Evolutionary conservation across 306 rosid species (phyloP).

Genomic region (Albizia julibrissin): DNA sequence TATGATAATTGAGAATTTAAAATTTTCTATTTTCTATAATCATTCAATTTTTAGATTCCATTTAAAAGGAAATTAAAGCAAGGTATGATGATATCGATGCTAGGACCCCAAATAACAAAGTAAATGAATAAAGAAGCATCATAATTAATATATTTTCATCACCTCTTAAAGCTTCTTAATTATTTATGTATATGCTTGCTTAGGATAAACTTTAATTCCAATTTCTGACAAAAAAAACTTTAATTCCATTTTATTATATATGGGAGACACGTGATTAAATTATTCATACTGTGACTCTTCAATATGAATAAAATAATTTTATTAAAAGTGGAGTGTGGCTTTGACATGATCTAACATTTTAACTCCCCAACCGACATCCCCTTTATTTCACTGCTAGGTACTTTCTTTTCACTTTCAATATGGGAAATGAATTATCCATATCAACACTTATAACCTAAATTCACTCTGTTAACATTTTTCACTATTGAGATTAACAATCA

Average conservation of each 20-base stretch:
- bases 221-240: not conserved
- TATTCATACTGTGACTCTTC: not conserved
- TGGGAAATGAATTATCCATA: not conserved
- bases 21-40: not conserved
- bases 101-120: not conserved
- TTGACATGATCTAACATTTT: not conserved
- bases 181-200: not conserved
- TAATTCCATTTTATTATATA: not conserved
- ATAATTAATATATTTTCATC: not conserved
- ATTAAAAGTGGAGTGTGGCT: not conserved
- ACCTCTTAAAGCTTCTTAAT: not conserved
- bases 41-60: not conserved
- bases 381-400: not conserved
- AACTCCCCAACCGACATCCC: slow-evolving; percentile 31
- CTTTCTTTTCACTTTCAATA: not conserved
- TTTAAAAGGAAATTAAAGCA: not conserved
- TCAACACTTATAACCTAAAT: not conserved
- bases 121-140: not conserved
- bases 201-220: not conserved
- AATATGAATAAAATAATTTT: not conserved
- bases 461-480: too few relatives aligned
- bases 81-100: not conserved
- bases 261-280: not conserved
- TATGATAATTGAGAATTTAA: not conserved
- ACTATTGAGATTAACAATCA: too few relatives aligned